Percentiles rank a stretch among this genome's conserved stretches.
phyloP scores from a whole-genome alignment of 2,329 filamentous ascomycete genomes.

The Elsinoe batatas region DNA sequence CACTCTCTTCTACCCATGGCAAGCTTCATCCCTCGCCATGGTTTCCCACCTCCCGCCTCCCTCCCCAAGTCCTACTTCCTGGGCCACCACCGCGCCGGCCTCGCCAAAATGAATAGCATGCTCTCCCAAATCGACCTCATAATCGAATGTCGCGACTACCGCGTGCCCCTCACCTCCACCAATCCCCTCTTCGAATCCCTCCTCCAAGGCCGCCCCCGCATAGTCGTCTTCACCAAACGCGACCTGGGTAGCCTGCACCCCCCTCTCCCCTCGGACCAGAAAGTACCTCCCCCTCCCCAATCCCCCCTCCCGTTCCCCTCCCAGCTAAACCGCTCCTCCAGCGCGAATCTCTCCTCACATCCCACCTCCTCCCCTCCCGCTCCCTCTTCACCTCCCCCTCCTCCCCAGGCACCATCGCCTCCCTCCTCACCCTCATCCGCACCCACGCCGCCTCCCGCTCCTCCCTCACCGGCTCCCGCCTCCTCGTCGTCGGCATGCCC shows the following conservation, averaged over 20 bases:
- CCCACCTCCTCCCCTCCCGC: neutral
- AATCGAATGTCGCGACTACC: slow-evolving; percentile 89
- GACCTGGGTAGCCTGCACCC: slow-evolving; percentile 51
- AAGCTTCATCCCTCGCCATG: slow-evolving; percentile 62
- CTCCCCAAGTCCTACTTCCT: slow-evolving; percentile 88
- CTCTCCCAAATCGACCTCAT: slow-evolving; percentile 76
- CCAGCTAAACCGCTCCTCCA: neutral
- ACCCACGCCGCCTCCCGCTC: slow-evolving; percentile 41
- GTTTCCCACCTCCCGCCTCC: slow-evolving; percentile 62
- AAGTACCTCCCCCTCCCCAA: neutral
- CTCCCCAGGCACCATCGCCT: slow-evolving; percentile 29
- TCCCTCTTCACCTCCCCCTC: slow-evolving; percentile 21
- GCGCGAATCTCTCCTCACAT: slow-evolving; percentile 11
- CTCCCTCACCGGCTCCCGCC: slow-evolving; percentile 68
- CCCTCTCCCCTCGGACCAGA: neutral
- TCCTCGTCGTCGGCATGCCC: slow-evolving; percentile 91
- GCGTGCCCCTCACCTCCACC: slow-evolving; percentile 76
- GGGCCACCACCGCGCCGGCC: slow-evolving; percentile 77
- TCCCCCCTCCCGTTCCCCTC: neutral
- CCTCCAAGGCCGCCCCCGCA: slow-evolving; percentile 55
- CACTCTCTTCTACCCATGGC: slow-evolving; percentile 16
- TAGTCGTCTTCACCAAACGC: slow-evolving; percentile 85
- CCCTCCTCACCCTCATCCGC: slow-evolving; percentile 43
- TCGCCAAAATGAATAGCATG: slow-evolving; percentile 71
- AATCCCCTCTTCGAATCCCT: slow-evolving; percentile 81